Conservation (phyloP, 2,329 filamentous ascomycete species). For the Xylaria sp. region DNA sequence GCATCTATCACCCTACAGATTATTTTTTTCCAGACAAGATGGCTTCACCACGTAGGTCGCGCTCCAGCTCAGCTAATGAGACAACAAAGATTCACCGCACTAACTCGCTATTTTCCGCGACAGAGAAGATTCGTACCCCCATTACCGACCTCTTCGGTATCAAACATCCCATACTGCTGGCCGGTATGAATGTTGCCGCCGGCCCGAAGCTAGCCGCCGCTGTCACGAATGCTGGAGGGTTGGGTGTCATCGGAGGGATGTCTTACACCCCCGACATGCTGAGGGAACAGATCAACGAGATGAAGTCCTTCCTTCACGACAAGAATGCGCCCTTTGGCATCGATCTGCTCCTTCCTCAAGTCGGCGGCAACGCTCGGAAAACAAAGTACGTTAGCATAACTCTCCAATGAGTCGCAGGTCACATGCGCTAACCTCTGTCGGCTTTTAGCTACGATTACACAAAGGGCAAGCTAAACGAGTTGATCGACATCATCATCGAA, state of each 20-base stretch:
- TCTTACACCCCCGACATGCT: constrained; percentile 98
- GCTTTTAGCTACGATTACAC: constrained; percentile 92
- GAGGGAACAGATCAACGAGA: constrained; percentile 88
- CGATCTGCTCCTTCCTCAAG: constrained; percentile 90
- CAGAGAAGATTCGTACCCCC: constrained; percentile 88
- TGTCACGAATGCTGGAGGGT: constrained; percentile 93
- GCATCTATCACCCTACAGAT: not conserved
- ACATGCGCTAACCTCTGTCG: constrained; percentile 29
- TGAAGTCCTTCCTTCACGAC: constrained; percentile 85
- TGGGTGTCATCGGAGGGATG: constrained; percentile 95
- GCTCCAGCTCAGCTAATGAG: constrained; percentile 1
- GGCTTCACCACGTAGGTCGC: constrained; percentile 42
- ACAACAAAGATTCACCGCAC: constrained; percentile 14
- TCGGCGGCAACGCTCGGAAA: constrained; percentile 92
- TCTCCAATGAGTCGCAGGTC: not conserved
- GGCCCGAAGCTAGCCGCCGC: constrained; percentile 95
- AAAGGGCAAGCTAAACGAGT: constrained; percentile 93
- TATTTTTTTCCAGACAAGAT: constrained; percentile 33
- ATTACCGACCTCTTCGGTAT: constrained; percentile 97
- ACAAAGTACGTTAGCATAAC: constrained; percentile 71
- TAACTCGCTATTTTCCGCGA: constrained; percentile 22
- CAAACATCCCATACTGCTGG: constrained; percentile 93
- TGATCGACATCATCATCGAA: constrained; percentile 91
- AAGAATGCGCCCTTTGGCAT: constrained; percentile 96
- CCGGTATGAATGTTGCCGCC: constrained; percentile 98